Base-by-base conservation (phyloP, 2,329 filamentous ascomycete genomes). In the Fusarium redolens region DNA sequence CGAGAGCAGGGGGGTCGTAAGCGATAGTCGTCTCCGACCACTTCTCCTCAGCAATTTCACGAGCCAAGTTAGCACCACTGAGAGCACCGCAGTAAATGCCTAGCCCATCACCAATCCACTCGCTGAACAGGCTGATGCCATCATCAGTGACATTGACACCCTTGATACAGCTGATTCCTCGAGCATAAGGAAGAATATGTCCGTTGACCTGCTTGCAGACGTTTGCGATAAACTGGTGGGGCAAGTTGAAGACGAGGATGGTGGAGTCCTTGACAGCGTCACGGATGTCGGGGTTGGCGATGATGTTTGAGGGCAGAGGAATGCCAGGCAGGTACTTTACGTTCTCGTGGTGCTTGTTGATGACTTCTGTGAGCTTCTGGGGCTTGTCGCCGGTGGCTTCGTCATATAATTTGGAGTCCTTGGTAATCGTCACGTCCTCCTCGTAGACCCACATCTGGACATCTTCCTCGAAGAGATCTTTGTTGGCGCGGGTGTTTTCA, bases 371-470 rank as follows among this genome's bases (percentile, higher is more conserved):
- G 82, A 99, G 91, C 85, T 97, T 97, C 82, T 96, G 93, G 6
- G 92, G 90, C 72, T 90, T 86, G 71, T 90, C 88, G 78, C 89
- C 88, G 41, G 88, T 86, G 65, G 87, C 83, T 25, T 88, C 79
- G 77, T 93, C 87, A 86, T 94, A 95, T 84, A 94, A 88, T 75
- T 90, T 90, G 54, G 93, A 96, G 72, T 88, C 87, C 77, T 92
- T 87, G 17, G 93, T 84, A 45, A 97, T 86, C 61, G 89, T 89
- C 72, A 97, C 91, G 30, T 97, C 90, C 83, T 99, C 96, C 84
- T 99, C 96, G 81, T 91, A 98, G 79, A 99, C 97, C 96, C 96
- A 99, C 96, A 99, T 98, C 84, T 97, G 94, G 58, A 99, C 95
- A 70, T 94, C 87, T 81, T 92, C 86, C 79, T 98, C 93, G 81